Evolutionary conservation across 1,284 basidiomycete genomes (phyloP).

Genomic region (Naganishia sp.): DNA sequence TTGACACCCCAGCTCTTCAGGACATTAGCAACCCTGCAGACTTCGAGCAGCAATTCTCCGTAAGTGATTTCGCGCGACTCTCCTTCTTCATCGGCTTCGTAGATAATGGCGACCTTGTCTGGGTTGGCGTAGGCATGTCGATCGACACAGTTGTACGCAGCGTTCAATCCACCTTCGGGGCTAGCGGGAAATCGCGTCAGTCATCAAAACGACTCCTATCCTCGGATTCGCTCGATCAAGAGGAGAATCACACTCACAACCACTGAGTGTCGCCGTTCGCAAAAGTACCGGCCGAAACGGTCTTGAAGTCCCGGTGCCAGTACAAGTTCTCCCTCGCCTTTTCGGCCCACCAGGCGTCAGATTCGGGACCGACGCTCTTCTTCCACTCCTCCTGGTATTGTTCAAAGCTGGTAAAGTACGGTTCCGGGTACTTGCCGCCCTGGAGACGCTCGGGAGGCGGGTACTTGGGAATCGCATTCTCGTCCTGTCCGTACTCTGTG

Average conservation of each 20-base stretch:
- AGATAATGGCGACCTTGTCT: constrained; percentile 94
- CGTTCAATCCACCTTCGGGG: constrained; percentile 83
- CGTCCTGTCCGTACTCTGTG: constrained; percentile 36
- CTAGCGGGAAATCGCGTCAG: constrained; percentile 36
- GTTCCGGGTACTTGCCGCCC: constrained; percentile 34
- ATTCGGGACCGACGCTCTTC: constrained; percentile 70
- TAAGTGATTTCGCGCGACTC: constrained; percentile 78
- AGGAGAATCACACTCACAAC: constrained; percentile 61
- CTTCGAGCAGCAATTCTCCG: constrained; percentile 82
- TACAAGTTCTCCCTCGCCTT: constrained; percentile 76
- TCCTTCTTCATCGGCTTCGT: constrained; percentile 93
- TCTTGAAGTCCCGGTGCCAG: constrained; percentile 91
- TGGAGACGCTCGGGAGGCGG: constrained; percentile 70
- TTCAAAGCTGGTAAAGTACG: constrained; percentile 42
- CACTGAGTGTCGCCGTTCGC: constrained; percentile 85
- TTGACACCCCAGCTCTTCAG: constrained; percentile 87
- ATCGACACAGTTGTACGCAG: constrained; percentile 97
- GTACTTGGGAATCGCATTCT: constrained; percentile 54
- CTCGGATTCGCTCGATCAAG: too few relatives aligned
- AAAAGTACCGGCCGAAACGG: constrained; percentile 81
- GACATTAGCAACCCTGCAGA: constrained; percentile 87
- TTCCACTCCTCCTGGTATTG: constrained; percentile 70
- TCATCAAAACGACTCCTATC: not conserved
- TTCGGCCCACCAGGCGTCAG: constrained; percentile 82
- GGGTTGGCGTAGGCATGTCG: constrained; percentile 80